These are phyloP conservation scores for Conticribra weissflogii DNA, from an alignment of 108 stramenopile species.

Conservation along the genomic window DNA sequence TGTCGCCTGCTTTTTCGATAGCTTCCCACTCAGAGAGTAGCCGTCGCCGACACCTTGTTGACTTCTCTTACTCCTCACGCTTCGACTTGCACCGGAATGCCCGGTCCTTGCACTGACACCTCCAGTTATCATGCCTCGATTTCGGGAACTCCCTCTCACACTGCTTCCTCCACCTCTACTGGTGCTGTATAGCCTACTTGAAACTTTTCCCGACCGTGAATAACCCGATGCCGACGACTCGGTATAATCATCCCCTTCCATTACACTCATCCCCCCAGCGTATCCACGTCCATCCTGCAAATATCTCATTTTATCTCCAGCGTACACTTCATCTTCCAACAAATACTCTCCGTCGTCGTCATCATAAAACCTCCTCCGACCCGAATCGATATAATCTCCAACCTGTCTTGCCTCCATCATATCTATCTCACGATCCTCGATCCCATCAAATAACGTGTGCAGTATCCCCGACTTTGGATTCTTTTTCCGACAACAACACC, in stretches of 20 bases:
- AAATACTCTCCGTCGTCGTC: slow-evolving; percentile 6
- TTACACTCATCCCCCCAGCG: neutral
- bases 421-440: slow-evolving; percentile 27
- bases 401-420: slow-evolving; percentile 27
- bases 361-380: slow-evolving; percentile 5
- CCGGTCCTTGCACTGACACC: no score
- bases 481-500: slow-evolving; percentile 31
- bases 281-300: slow-evolving; percentile 3
- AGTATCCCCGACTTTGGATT: slow-evolving; percentile 17
- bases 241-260: neutral
- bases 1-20: neutral
- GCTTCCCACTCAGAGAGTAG: neutral
- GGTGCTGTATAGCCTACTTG: neutral
- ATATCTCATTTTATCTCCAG: slow-evolving; percentile 15
- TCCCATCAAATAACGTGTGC: slow-evolving; percentile 29
- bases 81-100: neutral
- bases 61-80: neutral
- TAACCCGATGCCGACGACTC: neutral
- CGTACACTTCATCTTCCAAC: slow-evolving; percentile 33
- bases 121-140: no score
- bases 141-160: neutral
- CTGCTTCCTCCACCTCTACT: neutral
- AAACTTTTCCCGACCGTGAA: neutral
- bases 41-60: neutral
- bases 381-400: slow-evolving; percentile 27